Evolutionary conservation across 2,329 filamentous ascomycete species (phyloP).

Genomic region (Trichoderma lentiforme): DNA sequence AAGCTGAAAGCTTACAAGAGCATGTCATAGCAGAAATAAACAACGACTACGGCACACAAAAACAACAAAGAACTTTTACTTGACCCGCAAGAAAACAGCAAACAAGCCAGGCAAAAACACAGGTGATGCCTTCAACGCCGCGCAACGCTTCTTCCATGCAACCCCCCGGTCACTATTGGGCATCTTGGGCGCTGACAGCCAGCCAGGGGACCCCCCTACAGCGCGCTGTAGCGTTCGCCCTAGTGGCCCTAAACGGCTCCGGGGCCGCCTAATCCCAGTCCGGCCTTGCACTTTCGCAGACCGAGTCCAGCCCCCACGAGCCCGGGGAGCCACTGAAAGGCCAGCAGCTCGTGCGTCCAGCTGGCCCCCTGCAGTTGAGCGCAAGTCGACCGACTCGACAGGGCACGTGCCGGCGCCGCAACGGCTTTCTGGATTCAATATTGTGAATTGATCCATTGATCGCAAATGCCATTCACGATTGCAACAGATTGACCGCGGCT

Average conservation of each 20-base stretch:
- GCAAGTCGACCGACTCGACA: not conserved
- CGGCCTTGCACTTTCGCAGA: slow-evolving; percentile 18
- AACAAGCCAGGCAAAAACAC: not conserved
- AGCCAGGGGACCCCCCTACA: not conserved
- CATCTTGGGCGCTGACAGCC: slow-evolving; percentile 12
- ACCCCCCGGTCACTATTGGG: slow-evolving; percentile 9
- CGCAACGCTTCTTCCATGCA: not conserved
- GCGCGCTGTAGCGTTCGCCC: slow-evolving; percentile 16
- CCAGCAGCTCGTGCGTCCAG: not conserved
- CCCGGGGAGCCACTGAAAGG: not conserved
- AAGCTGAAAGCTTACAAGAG: not conserved
- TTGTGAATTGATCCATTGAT: not conserved
- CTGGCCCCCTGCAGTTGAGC: slow-evolving; percentile 1
- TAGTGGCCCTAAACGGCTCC: slow-evolving; percentile 10
- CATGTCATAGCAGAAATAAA: not conserved
- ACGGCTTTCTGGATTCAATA: not conserved
- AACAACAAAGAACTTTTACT: not conserved
- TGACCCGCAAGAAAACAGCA: not conserved
- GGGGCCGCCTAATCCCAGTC: slow-evolving; percentile 15
- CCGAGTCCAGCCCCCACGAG: slow-evolving; percentile 18
- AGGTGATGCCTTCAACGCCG: not conserved
- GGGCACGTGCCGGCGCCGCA: slow-evolving; percentile 13
- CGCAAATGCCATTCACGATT: not conserved
- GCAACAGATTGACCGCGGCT: not conserved
- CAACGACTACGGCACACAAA: not conserved